A percentile compares a stretch with the other conserved stretches of the same genome.
Evolutionary conservation across 768 basidiomycete species (phyloP).

Genomic region (Mycena vulgaris): DNA sequence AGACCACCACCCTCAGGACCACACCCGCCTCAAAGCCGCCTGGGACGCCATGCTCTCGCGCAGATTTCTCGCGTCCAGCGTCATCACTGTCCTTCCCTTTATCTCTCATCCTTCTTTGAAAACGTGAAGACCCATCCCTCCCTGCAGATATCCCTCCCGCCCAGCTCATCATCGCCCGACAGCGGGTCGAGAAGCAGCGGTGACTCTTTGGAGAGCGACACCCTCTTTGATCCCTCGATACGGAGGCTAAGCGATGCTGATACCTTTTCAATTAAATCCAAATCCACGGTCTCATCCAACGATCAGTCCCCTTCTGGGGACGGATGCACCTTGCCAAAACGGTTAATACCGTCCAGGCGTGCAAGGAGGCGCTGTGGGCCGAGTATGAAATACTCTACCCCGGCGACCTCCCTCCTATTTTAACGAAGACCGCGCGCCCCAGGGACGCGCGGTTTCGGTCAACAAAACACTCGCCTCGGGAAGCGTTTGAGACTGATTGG

Average conservation of each 20-base stretch:
- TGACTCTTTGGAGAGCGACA: constrained; percentile 45
- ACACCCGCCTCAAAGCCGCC: constrained; percentile 70
- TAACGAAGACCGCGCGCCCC: constrained; percentile 53
- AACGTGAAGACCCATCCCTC: constrained; percentile 63
- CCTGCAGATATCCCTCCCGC: constrained; percentile 31
- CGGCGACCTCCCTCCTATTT: constrained; percentile 53
- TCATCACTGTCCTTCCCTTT: constrained; percentile 78
- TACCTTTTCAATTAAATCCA: constrained; percentile 34
- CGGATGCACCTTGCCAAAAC: constrained; percentile 77
- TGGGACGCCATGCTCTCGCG: constrained; percentile 79
- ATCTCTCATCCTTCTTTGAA: constrained; percentile 70
- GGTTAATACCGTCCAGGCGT: constrained; percentile 69
- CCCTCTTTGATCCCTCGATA: constrained; percentile 43
- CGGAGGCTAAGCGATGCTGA: constrained; percentile 37
- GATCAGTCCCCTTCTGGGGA: constrained; percentile 60
- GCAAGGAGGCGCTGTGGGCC: constrained; percentile 79
- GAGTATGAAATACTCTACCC: constrained; percentile 71
- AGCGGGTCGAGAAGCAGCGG: constrained; percentile 29
- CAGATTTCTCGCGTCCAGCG: constrained; percentile 68
- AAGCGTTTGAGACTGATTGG: constrained; percentile 79
- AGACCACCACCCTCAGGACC: constrained; percentile 68
- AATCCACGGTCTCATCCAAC: constrained; percentile 35
- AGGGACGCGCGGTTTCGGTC: constrained; percentile 41
- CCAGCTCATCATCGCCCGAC: constrained; percentile 21
- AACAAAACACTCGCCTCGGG: constrained; percentile 56